Base-by-base conservation (phyloP, 2,329 filamentous ascomycete species). In the Hysterium pulicare region DNA sequence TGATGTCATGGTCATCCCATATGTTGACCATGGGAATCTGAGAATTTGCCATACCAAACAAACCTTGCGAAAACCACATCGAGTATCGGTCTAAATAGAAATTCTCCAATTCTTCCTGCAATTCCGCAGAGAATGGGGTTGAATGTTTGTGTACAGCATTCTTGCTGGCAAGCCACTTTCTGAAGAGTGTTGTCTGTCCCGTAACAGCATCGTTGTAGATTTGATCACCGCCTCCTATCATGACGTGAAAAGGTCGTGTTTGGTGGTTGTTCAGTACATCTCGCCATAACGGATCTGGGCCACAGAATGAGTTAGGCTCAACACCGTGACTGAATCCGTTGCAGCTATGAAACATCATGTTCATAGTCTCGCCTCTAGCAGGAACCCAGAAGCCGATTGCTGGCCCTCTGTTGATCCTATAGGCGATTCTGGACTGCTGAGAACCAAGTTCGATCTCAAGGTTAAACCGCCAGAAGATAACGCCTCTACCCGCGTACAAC, bases 1-100 rank as follows among this genome's bases (percentile, higher is more conserved):
- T 75, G 42, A 76, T 76, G 48, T 76, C 74, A 62, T 97, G 93
- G 56, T 97, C 93, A 65, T 97, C 91, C 75, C 87, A 96, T 66
- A 98, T 90, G 64, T 98, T 98, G 57, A 98, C 81, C 90, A 96
- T 97, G 7, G 93, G 90, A 34, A 98, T 97, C 63, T 97, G 91
- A 2, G 87, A 86, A 55, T 85, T 90, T 4, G 91, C 93, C 61
- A 98, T 79, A n/a, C 86, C 82, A 59, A 96, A 98, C 4, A 97
- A 72, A 0, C 94, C 93, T 58, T 95, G 90, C 0, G 90, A 96
- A 67, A 97, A 98, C 90, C 93, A 98, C 77, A 84, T 86, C 46
- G 83, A 82, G 59, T 98, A 98, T 16, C 87, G 81, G 45, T 95
- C 79, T 0, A 98, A 76, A 58, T 95, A 98, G 57, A 94, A 96